A percentile compares a stretch with the other conserved stretches of the same genome.
Conservation (phyloP, 495 filamentous ascomycete species). For the Chaetomium tenue region DNA sequence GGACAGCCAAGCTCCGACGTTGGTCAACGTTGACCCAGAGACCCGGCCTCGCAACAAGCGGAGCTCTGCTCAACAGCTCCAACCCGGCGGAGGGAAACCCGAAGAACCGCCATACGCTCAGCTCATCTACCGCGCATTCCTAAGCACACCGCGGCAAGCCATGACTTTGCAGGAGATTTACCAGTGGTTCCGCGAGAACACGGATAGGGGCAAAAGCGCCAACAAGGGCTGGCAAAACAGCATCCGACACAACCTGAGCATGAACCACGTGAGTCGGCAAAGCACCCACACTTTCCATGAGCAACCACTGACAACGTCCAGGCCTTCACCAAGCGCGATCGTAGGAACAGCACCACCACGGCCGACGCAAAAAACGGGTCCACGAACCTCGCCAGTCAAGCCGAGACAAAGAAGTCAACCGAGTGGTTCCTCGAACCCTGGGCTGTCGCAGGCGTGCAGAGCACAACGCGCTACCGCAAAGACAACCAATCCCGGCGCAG, state of each 20-base stretch:
- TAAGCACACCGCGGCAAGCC: conserved; percentile 57
- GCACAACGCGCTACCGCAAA: conserved; percentile 52
- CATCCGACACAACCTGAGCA: conserved; percentile 93
- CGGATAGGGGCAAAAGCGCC: conserved; percentile 64
- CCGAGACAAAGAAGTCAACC: conserved; percentile 37
- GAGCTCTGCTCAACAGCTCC: background rate
- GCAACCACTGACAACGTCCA: conserved; percentile 18
- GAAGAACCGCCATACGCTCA: conserved; percentile 80
- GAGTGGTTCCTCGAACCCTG: conserved; percentile 46
- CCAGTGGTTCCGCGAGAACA: conserved; percentile 81
- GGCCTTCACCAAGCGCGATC: conserved; percentile 48
- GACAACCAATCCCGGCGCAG: conserved; percentile 29
- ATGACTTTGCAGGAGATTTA: conserved; percentile 88
- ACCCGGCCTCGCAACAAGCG: conserved; percentile 10
- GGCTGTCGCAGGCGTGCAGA: conserved; percentile 46
- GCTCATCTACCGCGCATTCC: conserved; percentile 75
- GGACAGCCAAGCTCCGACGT: background rate
- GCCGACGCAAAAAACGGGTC: background rate
- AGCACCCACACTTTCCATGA: background rate
- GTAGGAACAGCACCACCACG: conserved; percentile 22
- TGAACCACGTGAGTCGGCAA: conserved; percentile 70
- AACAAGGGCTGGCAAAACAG: conserved; percentile 93
- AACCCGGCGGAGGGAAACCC: background rate
- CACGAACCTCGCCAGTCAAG: background rate
- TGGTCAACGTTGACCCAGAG: background rate